Evolutionary conservation across 352 stramenopile genomes (phyloP), one percentile per base, ranked within the genome.

Genomic region (Porosira glacialis): DNA sequence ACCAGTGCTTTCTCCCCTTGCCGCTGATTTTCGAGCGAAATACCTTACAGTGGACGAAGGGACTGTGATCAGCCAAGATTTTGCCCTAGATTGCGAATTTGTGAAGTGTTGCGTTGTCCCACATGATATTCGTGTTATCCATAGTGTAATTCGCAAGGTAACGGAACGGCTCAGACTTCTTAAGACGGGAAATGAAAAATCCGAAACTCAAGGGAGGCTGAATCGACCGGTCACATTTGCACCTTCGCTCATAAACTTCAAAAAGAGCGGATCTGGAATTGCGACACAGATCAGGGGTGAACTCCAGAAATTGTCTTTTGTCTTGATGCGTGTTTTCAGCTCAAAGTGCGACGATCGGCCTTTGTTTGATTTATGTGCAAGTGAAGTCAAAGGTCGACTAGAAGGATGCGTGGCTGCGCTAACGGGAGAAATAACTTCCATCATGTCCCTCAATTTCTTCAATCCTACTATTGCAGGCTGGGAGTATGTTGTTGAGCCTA

Each of bases 231-330:
- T 33, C 6, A 38, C 22, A 65, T 31, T 44, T 50, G 19, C 70
- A 24, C 43, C 59, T 31, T 62, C 70, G 31, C 33, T 88, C 3
- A 17, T 86, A 10, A 48, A 68, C 26, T 83, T 76, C 41, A 77
- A 82, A 47, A 83, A 83, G 51, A 78, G 65, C 62, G 84, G 84
- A 3, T 75, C 78, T 31, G 75, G 84, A 21, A 88, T 90, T 70
- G 81, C 81, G 35, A 89, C 84, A 10, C 70, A 26, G 39, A 75
- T 90, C 31, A 55, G 71, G 26, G 35, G 74, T 22, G 78, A 88
- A 35, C 51, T 90, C 59, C 66, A 82, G 30, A 41, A 39, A 0
- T 71, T 87, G 36, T 87, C 80, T 43, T 81, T 88, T 44, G 69
- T 85, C 47, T 49, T 86, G 11, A 53, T 86, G 13, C 68, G 60